Conservation (phyloP, 1,139 yeast species). For the Yamadazyma siamensis region DNA sequence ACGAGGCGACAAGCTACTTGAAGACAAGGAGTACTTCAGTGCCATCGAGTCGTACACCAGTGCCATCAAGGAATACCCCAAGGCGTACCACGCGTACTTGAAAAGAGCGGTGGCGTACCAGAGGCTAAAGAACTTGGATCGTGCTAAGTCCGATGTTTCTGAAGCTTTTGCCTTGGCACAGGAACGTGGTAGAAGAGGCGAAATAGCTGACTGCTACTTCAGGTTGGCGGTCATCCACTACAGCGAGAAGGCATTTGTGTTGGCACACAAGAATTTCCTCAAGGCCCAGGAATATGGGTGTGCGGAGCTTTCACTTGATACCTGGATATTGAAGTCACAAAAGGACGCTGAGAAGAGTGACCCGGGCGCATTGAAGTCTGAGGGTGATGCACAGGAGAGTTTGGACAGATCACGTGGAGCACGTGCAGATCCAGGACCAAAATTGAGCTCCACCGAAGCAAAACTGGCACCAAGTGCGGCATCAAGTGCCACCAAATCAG, state of each 20-base stretch:
- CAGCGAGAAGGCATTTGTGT: conserved; percentile 40
- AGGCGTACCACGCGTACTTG: conserved; percentile 50
- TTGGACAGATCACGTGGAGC: not conserved
- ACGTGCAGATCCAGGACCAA: not conserved
- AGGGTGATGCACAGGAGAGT: not conserved
- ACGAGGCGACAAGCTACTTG: conserved; percentile 31
- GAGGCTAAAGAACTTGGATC: conserved; percentile 46
- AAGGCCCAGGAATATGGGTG: conserved; percentile 48
- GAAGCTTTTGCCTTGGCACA: conserved; percentile 55
- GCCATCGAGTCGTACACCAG: conserved; percentile 30
- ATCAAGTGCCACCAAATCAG: not conserved
- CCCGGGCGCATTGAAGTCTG: not conserved
- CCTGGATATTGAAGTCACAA: conserved; percentile 52
- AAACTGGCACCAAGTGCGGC: not conserved
- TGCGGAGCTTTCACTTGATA: conserved; percentile 42
- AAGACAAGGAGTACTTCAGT: conserved; percentile 31
- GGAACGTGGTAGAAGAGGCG: conserved; percentile 46
- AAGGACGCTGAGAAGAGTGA: conserved; percentile 24
- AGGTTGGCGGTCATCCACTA: conserved; percentile 53
- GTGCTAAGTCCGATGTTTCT: conserved; percentile 52
- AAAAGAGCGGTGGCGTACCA: conserved; percentile 57
- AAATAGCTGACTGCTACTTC: conserved; percentile 58
- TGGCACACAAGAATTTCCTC: conserved; percentile 48
- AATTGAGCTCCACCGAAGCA: not conserved
- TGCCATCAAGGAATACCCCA: conserved; percentile 38